These are phyloP conservation scores for Pseudogymnoascus sp. DNA, from an alignment of 2,329 filamentous ascomycete species.

Conservation along the genomic window DNA sequence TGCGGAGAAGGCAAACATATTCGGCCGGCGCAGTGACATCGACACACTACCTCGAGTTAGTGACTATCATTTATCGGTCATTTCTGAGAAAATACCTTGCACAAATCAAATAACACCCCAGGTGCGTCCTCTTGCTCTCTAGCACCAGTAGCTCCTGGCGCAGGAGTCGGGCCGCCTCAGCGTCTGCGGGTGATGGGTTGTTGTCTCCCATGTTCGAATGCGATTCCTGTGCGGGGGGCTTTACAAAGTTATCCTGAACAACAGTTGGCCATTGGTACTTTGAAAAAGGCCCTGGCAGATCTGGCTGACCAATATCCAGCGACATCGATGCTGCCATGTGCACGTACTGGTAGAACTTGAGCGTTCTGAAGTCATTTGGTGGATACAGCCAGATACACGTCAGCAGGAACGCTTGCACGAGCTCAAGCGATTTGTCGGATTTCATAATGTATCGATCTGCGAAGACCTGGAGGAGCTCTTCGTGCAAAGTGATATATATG, in stretches of 20 bases:
- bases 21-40: slow-evolving; percentile 34
- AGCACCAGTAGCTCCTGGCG: slow-evolving; percentile 18
- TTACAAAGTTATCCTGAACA: neutral
- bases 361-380: slow-evolving; percentile 33
- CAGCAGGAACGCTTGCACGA: slow-evolving; percentile 40
- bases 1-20: slow-evolving; percentile 33
- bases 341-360: slow-evolving; percentile 43
- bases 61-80: neutral
- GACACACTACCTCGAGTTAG: slow-evolving; percentile 27
- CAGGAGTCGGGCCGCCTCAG: neutral
- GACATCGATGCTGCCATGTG: slow-evolving; percentile 43
- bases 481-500: slow-evolving; percentile 36
- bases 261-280: neutral
- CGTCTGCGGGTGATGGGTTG: neutral
- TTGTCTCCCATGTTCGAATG: neutral
- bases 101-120: slow-evolving; percentile 31
- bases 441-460: slow-evolving; percentile 38
- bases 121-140: slow-evolving; percentile 32
- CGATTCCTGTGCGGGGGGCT: neutral
- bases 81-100: slow-evolving; percentile 21
- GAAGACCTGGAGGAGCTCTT: slow-evolving; percentile 38
- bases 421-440: slow-evolving; percentile 40
- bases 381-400: slow-evolving; percentile 41
- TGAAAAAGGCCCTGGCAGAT: neutral
- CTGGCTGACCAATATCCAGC: slow-evolving; percentile 20